phyloP scores from a whole-genome alignment of 768 basidiomycete species.

The Jaapia argillacea region DNA sequence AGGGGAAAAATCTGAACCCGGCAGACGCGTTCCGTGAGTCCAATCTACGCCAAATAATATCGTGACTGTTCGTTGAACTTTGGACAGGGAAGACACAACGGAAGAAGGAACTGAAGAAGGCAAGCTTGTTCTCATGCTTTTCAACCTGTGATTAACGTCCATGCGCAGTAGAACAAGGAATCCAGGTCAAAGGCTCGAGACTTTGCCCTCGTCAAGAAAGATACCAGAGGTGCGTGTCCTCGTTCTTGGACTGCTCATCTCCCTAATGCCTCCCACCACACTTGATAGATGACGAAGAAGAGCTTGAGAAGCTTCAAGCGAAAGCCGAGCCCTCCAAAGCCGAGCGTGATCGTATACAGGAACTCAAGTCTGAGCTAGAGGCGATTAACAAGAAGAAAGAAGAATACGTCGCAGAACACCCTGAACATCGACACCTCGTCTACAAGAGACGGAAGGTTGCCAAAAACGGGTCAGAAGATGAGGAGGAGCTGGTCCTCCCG shows the following conservation, averaged over 20 bases:
- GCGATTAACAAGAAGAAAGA: slow-evolving; percentile 82
- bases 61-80: background rate
- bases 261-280: background rate
- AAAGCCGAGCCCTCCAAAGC: slow-evolving; percentile 28
- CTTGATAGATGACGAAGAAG: slow-evolving; percentile 67
- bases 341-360: slow-evolving; percentile 59
- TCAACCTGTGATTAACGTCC: background rate
- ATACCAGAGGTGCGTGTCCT: slow-evolving; percentile 59
- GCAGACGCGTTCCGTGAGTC: slow-evolving; percentile 86
- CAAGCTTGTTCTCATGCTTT: slow-evolving; percentile 21
- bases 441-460: slow-evolving; percentile 48
- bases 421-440: slow-evolving; percentile 82
- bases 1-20: slow-evolving; percentile 81
- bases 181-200: slow-evolving; percentile 75
- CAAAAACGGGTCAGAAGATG: slow-evolving; percentile 29
- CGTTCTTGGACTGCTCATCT: background rate
- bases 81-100: slow-evolving; percentile 77
- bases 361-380: slow-evolving; percentile 69
- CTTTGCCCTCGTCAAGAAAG: slow-evolving; percentile 89
- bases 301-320: slow-evolving; percentile 59
- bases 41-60: slow-evolving; percentile 1
- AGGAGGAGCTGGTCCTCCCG: slow-evolving; percentile 26
- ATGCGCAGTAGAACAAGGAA: slow-evolving; percentile 82
- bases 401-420: slow-evolving; percentile 88
- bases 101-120: slow-evolving; percentile 96